Base-by-base conservation (phyloP, 805 yeast genomes). In the Lachancea lanzarotensis region DNA sequence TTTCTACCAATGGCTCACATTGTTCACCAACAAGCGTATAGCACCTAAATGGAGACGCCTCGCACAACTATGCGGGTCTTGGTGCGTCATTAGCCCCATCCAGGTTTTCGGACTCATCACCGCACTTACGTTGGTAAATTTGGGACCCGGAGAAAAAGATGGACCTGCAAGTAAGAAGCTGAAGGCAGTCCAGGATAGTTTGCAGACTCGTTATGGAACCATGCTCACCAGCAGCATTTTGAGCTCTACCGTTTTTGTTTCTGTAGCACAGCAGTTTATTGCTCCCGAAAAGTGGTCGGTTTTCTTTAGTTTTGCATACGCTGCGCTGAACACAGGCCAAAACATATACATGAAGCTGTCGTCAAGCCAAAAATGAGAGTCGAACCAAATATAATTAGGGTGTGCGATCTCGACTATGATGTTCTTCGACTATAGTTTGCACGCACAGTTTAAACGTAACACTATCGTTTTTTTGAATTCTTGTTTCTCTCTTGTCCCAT, bases 261-360 rank as follows among this genome's bases (percentile, higher is more conserved):
- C 56, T 13, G 35, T 50, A 20, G 59, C 59, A 15, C 59, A 55
- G 40, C 51, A 43, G 25, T 53, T 35, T 33, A 47, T 55, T 22
- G 41, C 46, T 7, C 53, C 57, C 3, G 54, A 52, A 25, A 53
- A 55, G 38, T 55, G 59, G 59, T 52, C 59, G 8, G 52, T 55
- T 13, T 55, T 55, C 45, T 53, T 55, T 40, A 55, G 55, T 36
- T 50, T 53, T 46, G 59, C 59, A 3, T 55, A 53, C 34, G 55
- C 55, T 12, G 18, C 40, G 19, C 39, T 55, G 32, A 54, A 51
- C 33, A 53, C 56, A 27, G 52, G 52, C 17, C 59, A 55, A 40
- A 55, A 55, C 45, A 49, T 55, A 17, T 55, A 55, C 38, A 34
- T 55, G 46, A 55, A 55, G 45, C 9, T 25, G 27, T 9, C 32